phyloP scores from a whole-genome alignment of 768 basidiomycete genomes.

The Scleroderma bovista region DNA sequence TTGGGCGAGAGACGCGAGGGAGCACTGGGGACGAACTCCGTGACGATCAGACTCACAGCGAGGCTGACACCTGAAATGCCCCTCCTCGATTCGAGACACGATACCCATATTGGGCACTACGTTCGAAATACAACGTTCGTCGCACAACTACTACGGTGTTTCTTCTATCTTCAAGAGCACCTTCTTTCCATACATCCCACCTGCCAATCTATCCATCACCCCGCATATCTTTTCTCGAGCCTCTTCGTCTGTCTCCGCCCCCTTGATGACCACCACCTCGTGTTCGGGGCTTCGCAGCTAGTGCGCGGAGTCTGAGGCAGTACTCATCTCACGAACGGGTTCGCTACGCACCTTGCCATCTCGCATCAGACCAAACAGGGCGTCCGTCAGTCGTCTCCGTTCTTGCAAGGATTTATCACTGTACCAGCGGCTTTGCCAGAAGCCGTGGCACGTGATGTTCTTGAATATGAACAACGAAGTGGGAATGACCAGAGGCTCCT shows the following conservation, averaged over 20 bases:
- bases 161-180: constrained; percentile 39
- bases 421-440: constrained; percentile 78
- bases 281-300: constrained; percentile 67
- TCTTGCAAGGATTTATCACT: constrained; percentile 41
- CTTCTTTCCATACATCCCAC: constrained; percentile 45
- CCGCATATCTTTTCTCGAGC: constrained; percentile 30
- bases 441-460: constrained; percentile 69
- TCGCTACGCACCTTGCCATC: constrained; percentile 39
- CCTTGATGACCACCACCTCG: constrained; percentile 54
- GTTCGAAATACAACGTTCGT: background rate
- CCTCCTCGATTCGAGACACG: constrained; percentile 7
- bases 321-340: background rate
- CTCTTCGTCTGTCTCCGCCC: constrained; percentile 33
- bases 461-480: constrained; percentile 83
- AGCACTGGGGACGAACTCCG: constrained; percentile 16
- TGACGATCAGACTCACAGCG: constrained; percentile 24
- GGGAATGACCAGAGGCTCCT: constrained; percentile 69
- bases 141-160: background rate
- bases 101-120: constrained; percentile 25
- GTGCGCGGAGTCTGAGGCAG: constrained; percentile 3
- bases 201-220: constrained; percentile 28
- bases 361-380: constrained; percentile 48
- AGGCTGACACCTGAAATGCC: constrained; percentile 9
- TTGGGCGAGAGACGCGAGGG: no score
- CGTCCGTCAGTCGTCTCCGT: constrained; percentile 45